Percentiles rank a stretch among this genome's conserved stretches.
Conservation (phyloP, 352 stramenopile species). For the Blastocystis sp. region DNA sequence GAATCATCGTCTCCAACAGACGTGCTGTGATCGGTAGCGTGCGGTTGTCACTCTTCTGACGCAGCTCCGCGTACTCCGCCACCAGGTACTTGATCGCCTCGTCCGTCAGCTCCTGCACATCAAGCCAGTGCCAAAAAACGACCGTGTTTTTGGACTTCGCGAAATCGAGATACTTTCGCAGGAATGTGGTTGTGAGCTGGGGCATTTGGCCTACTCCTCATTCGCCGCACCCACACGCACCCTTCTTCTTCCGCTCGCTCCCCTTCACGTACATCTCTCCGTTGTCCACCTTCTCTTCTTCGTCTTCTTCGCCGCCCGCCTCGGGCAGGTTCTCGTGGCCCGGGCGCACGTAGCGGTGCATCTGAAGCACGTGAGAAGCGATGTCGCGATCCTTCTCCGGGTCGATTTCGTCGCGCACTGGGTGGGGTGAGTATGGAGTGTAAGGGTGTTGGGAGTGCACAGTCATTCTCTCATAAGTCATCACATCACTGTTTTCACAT, state of each 20-base stretch:
- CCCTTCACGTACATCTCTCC: constrained; percentile 74
- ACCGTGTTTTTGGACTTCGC: constrained; percentile 82
- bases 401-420: constrained; percentile 68
- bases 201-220: constrained; percentile 70
- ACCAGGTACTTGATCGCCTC: constrained; percentile 87
- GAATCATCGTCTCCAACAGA: constrained; percentile 98
- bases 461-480: too few species aligned
- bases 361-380: constrained; percentile 92
- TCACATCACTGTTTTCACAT: too few species aligned
- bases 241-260: constrained; percentile 50
- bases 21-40: constrained; percentile 92
- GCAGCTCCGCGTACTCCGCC: constrained; percentile 91
- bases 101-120: constrained; percentile 79
- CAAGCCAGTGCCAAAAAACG: constrained; percentile 11
- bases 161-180: constrained; percentile 99
- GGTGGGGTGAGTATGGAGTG: too few species aligned
- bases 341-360: constrained; percentile 86
- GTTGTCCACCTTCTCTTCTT: constrained; percentile 74
- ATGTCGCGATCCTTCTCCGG: constrained; percentile 84
- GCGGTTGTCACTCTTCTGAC: constrained; percentile 87
- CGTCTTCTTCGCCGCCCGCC: constrained; percentile 76
- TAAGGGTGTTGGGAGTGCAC: too few species aligned
- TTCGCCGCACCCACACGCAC: constrained; percentile 67
- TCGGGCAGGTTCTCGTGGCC: constrained; percentile 84
- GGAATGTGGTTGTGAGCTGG: constrained; percentile 89